These are phyloP conservation scores for Urtica urens DNA, from an alignment of 306 rosid genomes.

Conservation along the genomic window DNA sequence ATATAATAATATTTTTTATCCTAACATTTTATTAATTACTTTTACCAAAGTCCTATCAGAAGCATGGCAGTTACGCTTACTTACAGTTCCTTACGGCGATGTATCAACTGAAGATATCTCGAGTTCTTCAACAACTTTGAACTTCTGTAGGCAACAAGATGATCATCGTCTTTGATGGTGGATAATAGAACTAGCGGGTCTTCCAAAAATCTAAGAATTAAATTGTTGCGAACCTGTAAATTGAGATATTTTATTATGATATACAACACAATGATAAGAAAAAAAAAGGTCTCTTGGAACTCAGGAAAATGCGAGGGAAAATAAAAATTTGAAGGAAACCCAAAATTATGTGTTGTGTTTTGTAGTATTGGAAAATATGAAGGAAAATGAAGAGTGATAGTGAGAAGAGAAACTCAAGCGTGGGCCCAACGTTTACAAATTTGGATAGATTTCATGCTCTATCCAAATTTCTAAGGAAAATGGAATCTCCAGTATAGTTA, in stretches of 20 bases:
- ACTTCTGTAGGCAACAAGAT: constrained; percentile 71
- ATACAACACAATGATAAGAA: background rate
- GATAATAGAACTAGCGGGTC: constrained; percentile 73
- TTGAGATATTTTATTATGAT: constrained; percentile 12
- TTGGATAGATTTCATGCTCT: too few species aligned
- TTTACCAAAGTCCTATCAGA: too few species aligned
- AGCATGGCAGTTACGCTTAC: constrained; percentile 14
- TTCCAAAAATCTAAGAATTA: constrained; percentile 67
- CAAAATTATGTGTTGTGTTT: too few species aligned
- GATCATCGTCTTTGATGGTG: constrained; percentile 79
- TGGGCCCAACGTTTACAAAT: too few species aligned
- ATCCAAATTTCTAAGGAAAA: too few species aligned
- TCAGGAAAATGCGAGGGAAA: constrained; percentile 7
- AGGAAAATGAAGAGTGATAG: too few species aligned
- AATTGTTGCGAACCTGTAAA: constrained; percentile 62
- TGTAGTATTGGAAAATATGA: too few species aligned
- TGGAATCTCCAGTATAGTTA: too few species aligned
- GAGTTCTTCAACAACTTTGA: constrained; percentile 52
- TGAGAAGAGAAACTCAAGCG: too few species aligned
- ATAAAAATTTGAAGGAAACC: too few species aligned
- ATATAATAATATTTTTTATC: too few species aligned
- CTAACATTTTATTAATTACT: too few species aligned
- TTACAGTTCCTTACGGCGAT: constrained; percentile 73
- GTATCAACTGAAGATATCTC: constrained; percentile 79
- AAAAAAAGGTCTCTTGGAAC: background rate